Evolutionary conservation across 2,329 filamentous ascomycete genomes (phyloP).

Genomic region (Diplodia sapinea): DNA sequence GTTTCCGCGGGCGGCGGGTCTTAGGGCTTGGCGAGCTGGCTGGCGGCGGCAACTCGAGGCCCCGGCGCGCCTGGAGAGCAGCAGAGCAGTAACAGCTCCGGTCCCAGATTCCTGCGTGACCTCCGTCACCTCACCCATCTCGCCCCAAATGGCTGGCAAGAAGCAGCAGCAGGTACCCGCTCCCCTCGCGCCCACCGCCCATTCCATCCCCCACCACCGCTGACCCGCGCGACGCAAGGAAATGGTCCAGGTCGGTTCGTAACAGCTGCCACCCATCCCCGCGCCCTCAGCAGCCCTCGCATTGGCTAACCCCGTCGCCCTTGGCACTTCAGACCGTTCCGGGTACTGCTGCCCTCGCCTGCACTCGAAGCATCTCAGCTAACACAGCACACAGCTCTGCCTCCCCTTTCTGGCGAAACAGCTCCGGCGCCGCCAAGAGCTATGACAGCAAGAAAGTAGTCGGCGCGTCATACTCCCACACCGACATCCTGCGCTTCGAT

Average conservation of each 20-base stretch:
- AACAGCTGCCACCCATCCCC: conserved; percentile 39
- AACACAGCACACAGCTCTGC: conserved; percentile 63
- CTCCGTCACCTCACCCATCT: conserved; percentile 24
- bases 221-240: conserved; percentile 63
- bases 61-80: conserved; percentile 12
- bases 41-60: conserved; percentile 11
- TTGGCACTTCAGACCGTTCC: conserved; percentile 37
- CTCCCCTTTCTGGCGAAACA: conserved; percentile 85
- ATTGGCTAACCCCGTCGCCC: conserved; percentile 44
- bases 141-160: conserved; percentile 50
- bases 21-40: conserved; percentile 13
- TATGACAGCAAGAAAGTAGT: conserved; percentile 72
- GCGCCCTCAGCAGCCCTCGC: conserved; percentile 41
- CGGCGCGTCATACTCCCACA: conserved; percentile 94
- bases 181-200: conserved; percentile 24
- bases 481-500: conserved; percentile 89
- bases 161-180: conserved; percentile 53
- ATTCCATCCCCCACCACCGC: conserved; percentile 37
- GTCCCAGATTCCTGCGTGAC: conserved; percentile 27
- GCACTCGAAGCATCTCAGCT: neutral
- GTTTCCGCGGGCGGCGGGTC: conserved; percentile 9
- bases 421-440: conserved; percentile 55
- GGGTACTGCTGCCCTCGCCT: conserved; percentile 18
- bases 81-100: conserved; percentile 22
- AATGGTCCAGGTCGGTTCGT: conserved; percentile 99